Evolutionary conservation across 768 basidiomycete species (phyloP), one percentile per base, ranked within the genome.

Genomic region (Boletus pseudopeckii): DNA sequence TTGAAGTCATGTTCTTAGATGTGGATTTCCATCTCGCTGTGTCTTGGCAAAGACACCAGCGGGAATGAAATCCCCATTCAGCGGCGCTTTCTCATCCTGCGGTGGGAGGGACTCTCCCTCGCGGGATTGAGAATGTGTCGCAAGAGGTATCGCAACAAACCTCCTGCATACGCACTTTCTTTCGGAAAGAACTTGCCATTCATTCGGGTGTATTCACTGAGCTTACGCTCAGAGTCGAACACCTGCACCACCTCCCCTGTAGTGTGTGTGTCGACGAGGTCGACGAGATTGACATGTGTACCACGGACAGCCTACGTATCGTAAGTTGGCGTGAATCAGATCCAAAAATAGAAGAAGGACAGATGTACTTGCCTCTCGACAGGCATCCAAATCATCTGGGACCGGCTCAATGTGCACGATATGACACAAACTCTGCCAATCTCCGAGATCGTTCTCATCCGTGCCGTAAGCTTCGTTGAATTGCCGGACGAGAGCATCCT

Each of bases 381-480:
- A 63, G 0, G 37, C 24, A 0, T 48, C 2, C 28, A 63, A 6
- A 0, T 45, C 39, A 1, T 61, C 59, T 1, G 62, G 58, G 20
- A 54, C 14, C 0, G 58, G 58, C 0, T 52, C 22, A 1, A 64
- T 24, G n/a, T 33, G 41, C 5, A 54, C 45, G 11, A 54, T 33
- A 2, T 20, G 4, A 9, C 62, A 63, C 0, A 63, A 8, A 0
- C 48, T 54, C 9, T 63, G 59, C 62, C 62, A 64, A 0, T 38
- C 17, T 0, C 2, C 42, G 7, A 64, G 48, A 0, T 45, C 6
- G 1, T 47, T 14, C 2, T 45, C 53, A 11, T 63, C 46, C 0
- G 53, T 61, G 0, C 62, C 62, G 4, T 61, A 63, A 2, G 64
- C 41, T 1, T 34, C 2, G 11, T 63, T 61, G 37, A 63, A 64